These are phyloP conservation scores for Trifolium subterraneum DNA, from an alignment of 306 rosid species.

Conservation along the genomic window DNA sequence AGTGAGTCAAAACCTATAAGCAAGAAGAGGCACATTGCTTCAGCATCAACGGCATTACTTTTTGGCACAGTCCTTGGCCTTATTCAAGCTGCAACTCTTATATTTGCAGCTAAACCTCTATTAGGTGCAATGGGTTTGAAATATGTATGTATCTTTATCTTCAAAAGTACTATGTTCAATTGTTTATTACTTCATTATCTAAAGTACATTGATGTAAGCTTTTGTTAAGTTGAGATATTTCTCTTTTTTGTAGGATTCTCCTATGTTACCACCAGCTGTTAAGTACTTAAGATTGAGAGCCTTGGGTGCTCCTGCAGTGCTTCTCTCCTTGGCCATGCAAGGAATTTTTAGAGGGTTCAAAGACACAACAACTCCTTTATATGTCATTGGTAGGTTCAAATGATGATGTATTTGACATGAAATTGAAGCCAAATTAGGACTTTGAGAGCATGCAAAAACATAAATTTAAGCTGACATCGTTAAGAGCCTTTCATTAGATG, in stretches of 20 bases:
- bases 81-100: slow-evolving; percentile 73
- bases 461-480: neutral
- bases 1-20: slow-evolving; percentile 46
- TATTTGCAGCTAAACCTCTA: slow-evolving; percentile 71
- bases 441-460: neutral
- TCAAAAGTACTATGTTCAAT: neutral
- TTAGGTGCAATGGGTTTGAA: slow-evolving; percentile 85
- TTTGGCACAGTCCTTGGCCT: slow-evolving; percentile 84
- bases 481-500: neutral
- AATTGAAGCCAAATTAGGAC: neutral
- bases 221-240: neutral
- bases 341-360: slow-evolving; percentile 96
- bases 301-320: slow-evolving; percentile 98
- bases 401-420: slow-evolving; percentile 13
- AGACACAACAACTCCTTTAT: slow-evolving; percentile 94
- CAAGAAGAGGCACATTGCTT: slow-evolving; percentile 69
- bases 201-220: neutral
- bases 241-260: slow-evolving; percentile 60
- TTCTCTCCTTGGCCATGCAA: slow-evolving; percentile 98
- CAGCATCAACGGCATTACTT: slow-evolving; percentile 94
- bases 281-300: slow-evolving; percentile 83
- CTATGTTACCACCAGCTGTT: slow-evolving; percentile 75
- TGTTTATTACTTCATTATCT: slow-evolving; percentile 6
- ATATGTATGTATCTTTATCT: slow-evolving; percentile 57
- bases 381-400: slow-evolving; percentile 70